phyloP scores from a whole-genome alignment of 164 flowering plant species.

The Liriodendron chinense region DNA sequence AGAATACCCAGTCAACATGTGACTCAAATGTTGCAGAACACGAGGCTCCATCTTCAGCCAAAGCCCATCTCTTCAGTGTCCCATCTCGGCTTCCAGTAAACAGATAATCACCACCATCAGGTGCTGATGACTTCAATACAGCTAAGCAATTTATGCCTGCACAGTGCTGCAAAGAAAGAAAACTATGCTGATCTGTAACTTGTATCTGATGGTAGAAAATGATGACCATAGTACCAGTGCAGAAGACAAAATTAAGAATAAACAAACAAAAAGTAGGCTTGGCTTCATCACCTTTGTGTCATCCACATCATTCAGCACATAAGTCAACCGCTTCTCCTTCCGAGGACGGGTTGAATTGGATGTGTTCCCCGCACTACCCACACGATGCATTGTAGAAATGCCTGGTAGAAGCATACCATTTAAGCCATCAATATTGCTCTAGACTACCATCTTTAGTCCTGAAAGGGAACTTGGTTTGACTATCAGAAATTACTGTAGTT shows the following conservation, averaged over 20 bases:
- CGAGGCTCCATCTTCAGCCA: constrained; percentile 66
- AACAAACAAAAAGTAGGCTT: constrained; percentile 7
- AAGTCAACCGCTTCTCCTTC: constrained; percentile 90
- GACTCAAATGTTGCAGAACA: constrained; percentile 97
- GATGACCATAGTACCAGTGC: not conserved
- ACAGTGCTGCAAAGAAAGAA: constrained; percentile 66
- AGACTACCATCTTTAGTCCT: no score
- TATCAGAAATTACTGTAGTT: no score
- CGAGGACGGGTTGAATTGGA: constrained; percentile 70
- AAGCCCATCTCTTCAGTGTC: constrained; percentile 82
- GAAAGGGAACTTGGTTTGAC: no score
- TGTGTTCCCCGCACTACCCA: constrained; percentile 84
- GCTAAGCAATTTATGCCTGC: constrained; percentile 92
- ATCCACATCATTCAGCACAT: constrained; percentile 77
- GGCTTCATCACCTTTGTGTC: constrained; percentile 58
- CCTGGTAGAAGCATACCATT: constrained; percentile 3
- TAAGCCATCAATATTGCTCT: not conserved
- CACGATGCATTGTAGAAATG: constrained; percentile 82
- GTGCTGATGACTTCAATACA: constrained; percentile 44
- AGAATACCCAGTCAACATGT: constrained; percentile 92
- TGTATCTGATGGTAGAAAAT: not conserved
- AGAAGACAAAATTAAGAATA: not conserved
- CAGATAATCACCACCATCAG: constrained; percentile 52
- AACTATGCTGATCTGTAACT: not conserved
- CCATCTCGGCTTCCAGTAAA: constrained; percentile 99